These are phyloP conservation scores for Pisolithus sp. DNA, from an alignment of 768 basidiomycete species.

Conservation along the genomic window DNA sequence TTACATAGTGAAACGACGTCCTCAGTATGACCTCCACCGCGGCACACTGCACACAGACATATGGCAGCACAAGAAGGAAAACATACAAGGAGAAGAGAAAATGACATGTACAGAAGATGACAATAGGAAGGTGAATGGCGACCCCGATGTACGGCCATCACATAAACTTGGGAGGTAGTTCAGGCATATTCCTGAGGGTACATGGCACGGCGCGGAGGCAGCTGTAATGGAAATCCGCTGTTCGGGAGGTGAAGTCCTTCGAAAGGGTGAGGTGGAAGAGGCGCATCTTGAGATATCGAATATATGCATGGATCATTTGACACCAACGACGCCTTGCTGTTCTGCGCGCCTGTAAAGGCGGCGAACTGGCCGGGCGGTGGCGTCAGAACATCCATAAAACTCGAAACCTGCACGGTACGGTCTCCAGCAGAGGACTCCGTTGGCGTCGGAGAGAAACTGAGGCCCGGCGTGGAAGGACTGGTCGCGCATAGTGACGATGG, in stretches of 20 bases:
- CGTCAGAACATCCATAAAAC: constrained; percentile 40
- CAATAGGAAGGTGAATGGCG: not conserved
- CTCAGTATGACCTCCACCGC: not conserved
- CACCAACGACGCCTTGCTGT: constrained; percentile 25
- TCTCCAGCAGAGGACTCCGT: constrained; percentile 53
- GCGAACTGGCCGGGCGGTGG: constrained; percentile 33
- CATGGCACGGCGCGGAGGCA: not conserved
- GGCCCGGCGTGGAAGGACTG: constrained; percentile 50
- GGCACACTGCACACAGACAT: not conserved
- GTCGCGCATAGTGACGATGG: constrained; percentile 18
- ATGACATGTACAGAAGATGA: constrained; percentile 14
- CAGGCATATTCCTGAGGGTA: constrained; percentile 1
- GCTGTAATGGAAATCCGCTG: constrained; percentile 1
- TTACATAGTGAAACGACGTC: too few species aligned
- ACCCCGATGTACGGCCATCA: not conserved
- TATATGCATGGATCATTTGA: constrained; percentile 16
- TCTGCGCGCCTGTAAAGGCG: constrained; percentile 29
- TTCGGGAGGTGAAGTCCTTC: constrained; percentile 10
- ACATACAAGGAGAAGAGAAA: constrained; percentile 11
- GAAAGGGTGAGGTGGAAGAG: constrained; percentile 4
- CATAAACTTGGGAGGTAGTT: not conserved
- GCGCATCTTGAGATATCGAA: constrained; percentile 10
- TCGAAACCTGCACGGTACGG: constrained; percentile 50
- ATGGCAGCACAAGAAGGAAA: not conserved
- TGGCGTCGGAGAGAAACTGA: constrained; percentile 54